Evolutionary conservation across 1,139 yeast species (phyloP).

Genomic region (Debaryomyces subglobosus): DNA sequence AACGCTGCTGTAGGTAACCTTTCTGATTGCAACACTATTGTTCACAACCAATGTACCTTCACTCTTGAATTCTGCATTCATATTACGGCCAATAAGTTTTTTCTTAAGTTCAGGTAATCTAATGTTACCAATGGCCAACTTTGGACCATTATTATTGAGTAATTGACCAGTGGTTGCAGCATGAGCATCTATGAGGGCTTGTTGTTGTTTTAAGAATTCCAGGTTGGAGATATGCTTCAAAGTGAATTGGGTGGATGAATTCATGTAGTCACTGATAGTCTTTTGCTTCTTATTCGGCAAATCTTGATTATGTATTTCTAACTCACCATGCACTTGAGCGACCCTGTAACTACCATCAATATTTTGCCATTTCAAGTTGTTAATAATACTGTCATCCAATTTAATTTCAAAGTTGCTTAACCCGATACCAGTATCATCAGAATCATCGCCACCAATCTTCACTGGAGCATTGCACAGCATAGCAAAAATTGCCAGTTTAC

Average conservation of each 20-base stretch:
- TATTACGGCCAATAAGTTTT: conserved; percentile 57
- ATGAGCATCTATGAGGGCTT: conserved; percentile 11
- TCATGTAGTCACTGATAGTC: conserved; percentile 33
- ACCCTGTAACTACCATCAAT: conserved; percentile 80
- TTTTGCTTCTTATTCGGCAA: conserved; percentile 20
- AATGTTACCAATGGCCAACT: conserved; percentile 85
- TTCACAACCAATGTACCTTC: conserved; percentile 92
- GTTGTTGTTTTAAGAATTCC: conserved; percentile 18
- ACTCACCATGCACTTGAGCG: conserved; percentile 79
- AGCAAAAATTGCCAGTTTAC: conserved; percentile 34
- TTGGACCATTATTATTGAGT: conserved; percentile 29
- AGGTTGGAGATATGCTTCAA: conserved; percentile 27
- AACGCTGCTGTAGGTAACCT: conserved; percentile 51
- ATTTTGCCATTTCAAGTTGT: conserved; percentile 77
- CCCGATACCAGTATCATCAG: conserved; percentile 31
- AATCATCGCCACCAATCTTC: conserved; percentile 56
- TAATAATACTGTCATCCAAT: conserved; percentile 68
- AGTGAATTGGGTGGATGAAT: conserved; percentile 40
- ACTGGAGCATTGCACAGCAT: conserved; percentile 46
- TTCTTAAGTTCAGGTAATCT: conserved; percentile 79
- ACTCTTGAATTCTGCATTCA: conserved; percentile 85
- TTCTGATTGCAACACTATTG: conserved; percentile 72
- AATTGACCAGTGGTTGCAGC: conserved; percentile 9
- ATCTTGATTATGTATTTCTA: conserved; percentile 47
- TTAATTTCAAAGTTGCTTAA: conserved; percentile 72